Evolutionary conservation across 78 protist species (phyloP).

Genomic region (Chrysochromulina parva): DNA sequence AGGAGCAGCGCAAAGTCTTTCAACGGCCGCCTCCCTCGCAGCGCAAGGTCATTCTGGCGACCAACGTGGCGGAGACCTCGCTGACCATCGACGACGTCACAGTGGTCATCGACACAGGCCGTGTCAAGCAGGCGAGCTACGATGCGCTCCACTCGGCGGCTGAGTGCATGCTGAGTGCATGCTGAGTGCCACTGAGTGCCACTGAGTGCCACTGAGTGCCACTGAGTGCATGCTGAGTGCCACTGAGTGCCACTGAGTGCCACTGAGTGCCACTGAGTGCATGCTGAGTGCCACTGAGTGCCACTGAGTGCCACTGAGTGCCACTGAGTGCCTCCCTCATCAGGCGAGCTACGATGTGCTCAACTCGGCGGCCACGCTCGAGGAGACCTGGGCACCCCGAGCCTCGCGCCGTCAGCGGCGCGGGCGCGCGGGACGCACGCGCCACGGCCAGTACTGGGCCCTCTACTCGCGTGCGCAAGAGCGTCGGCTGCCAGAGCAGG

Average conservation of each 20-base stretch:
- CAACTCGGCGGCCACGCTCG: conserved; percentile 52
- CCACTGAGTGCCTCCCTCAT: conserved; percentile 3
- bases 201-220: too few relatives aligned
- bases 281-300: too few relatives aligned
- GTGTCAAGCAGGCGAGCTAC: conserved; percentile 79
- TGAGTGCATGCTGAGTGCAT: conserved; percentile 33
- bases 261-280: too few relatives aligned
- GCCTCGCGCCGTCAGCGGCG: conserved; percentile 88
- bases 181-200: not conserved
- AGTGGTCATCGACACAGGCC: conserved; percentile 92
- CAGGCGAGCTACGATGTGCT: conserved; percentile 68
- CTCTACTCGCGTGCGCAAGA: not conserved
- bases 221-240: too few relatives aligned
- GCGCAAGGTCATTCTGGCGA: conserved; percentile 72
- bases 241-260: too few relatives aligned
- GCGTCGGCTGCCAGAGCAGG: not conserved
- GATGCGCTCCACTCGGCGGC: conserved; percentile 53
- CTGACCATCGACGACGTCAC: conserved; percentile 72
- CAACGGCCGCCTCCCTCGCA: not conserved
- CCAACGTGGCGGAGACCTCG: conserved; percentile 60
- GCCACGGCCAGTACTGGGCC: conserved; percentile 71
- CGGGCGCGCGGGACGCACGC: conserved; percentile 94
- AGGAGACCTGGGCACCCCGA: conserved; percentile 21
- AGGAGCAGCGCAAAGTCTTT: not conserved
- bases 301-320: too few relatives aligned